A percentile compares a stretch with the other conserved stretches of the same genome.
Conservation (phyloP, 2,329 filamentous ascomycete genomes). For the Trichothecium sympodiale region DNA sequence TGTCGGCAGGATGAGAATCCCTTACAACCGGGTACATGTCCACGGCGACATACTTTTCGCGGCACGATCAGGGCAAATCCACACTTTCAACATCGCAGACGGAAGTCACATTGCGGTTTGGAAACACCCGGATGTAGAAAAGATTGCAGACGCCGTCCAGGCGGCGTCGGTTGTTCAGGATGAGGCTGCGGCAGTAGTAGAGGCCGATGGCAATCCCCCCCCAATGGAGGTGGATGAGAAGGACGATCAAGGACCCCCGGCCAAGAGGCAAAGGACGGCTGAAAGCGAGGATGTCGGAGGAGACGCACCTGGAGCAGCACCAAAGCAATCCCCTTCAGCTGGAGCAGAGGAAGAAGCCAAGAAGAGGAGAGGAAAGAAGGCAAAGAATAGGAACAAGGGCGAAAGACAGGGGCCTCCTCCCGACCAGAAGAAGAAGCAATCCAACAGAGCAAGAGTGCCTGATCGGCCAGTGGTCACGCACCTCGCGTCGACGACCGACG, state of each 20-base stretch:
- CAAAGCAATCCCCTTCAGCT: conserved; percentile 10
- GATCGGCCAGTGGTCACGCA: conserved; percentile 58
- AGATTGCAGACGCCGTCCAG: conserved; percentile 17
- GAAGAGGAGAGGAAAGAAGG: conserved; percentile 13
- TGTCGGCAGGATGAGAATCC: conserved; percentile 35
- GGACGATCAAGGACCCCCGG: conserved; percentile 18
- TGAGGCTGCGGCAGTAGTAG: conserved; percentile 8
- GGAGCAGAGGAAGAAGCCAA: conserved; percentile 6
- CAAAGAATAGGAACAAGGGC: conserved; percentile 19
- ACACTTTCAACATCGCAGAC: conserved; percentile 51
- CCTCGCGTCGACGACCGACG: conserved; percentile 51
- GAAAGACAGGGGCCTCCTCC: conserved; percentile 6
- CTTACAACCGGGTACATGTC: conserved; percentile 54
- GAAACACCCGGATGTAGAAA: conserved; percentile 36
- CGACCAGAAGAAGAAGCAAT: conserved; percentile 2
- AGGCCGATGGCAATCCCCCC: conserved; percentile 3
- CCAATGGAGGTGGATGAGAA: conserved; percentile 7
- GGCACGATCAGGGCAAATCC: conserved; percentile 61
- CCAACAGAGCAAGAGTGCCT: conserved; percentile 16
- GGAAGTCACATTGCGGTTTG: conserved; percentile 51
- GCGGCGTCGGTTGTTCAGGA: no score
- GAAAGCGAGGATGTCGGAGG: conserved; percentile 9
- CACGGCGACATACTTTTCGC: conserved; percentile 54
- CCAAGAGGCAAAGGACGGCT: conserved; percentile 22
- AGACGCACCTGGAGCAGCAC: conserved; percentile 1